Conservation (phyloP, 2,329 filamentous ascomycete genomes). For the Fusarium verticillioides region DNA sequence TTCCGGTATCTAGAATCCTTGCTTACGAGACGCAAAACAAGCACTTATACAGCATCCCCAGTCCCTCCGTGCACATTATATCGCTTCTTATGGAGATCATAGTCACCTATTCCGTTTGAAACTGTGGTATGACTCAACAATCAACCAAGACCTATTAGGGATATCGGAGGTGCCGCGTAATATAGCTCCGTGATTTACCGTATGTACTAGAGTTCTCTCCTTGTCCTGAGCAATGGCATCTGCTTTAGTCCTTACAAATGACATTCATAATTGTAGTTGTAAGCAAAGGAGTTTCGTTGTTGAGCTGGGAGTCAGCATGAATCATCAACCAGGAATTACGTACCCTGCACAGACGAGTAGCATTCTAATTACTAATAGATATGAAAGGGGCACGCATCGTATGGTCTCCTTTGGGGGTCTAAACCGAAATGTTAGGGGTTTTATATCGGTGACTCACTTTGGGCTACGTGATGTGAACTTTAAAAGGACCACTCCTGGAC, state of each 20-base stretch:
- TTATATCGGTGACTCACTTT: neutral
- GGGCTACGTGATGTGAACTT: neutral
- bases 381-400: neutral
- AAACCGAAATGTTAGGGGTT: neutral
- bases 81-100: neutral
- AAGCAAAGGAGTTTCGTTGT: neutral
- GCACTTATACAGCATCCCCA: neutral
- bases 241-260: neutral
- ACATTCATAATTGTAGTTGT: neutral
- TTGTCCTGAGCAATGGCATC: neutral
- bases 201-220: neutral
- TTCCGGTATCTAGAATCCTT: rapidly evolving
- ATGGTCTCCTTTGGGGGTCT: neutral
- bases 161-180: neutral
- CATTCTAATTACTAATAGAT: neutral
- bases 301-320: neutral
- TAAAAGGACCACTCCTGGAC: neutral
- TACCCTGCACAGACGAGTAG: neutral
- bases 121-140: neutral
- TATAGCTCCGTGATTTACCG: neutral
- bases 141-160: neutral
- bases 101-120: neutral
- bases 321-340: neutral
- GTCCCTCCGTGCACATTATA: neutral
- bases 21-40: neutral